These are phyloP conservation scores for Sarocladium strictum DNA, from an alignment of 2,329 filamentous ascomycete genomes.

Conservation along the genomic window DNA sequence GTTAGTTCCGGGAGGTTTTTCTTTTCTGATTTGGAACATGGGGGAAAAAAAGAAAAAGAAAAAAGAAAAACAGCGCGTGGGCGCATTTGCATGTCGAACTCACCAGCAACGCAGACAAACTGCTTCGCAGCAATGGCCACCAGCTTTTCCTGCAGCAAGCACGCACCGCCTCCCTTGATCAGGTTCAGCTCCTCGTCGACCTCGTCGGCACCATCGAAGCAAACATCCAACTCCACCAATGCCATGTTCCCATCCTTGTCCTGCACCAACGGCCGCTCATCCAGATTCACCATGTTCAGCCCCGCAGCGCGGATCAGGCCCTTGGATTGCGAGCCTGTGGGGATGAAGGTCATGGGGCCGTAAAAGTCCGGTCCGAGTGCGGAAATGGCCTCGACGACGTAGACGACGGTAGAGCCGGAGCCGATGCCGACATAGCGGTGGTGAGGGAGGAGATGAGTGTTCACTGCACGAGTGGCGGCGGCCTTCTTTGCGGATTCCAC, in stretches of 20 bases:
- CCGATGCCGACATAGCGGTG: constrained; percentile 71
- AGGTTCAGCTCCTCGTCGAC: constrained; percentile 92
- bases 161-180: constrained; percentile 97
- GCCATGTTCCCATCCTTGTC: constrained; percentile 11
- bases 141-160: constrained; percentile 95
- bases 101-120: constrained; percentile 82
- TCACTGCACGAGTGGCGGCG: constrained; percentile 68
- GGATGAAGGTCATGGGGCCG: constrained; percentile 72
- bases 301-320: constrained; percentile 78
- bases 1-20: constrained; percentile 5
- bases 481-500: constrained; percentile 70
- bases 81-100: no score
- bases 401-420: constrained; percentile 75
- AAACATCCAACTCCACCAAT: constrained; percentile 67
- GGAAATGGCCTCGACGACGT: constrained; percentile 77
- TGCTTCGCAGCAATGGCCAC: constrained; percentile 79
- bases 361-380: constrained; percentile 50
- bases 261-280: constrained; percentile 54
- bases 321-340: constrained; percentile 86
- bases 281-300: constrained; percentile 70
- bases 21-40: no score
- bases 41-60: no score
- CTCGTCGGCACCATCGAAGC: constrained; percentile 95
- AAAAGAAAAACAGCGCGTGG: no score
- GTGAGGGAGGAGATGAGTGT: constrained; percentile 60